Percentiles rank a stretch among this genome's conserved stretches.
Conservation (phyloP, 2,329 filamentous ascomycete species). For the Aspergillus sergii region DNA sequence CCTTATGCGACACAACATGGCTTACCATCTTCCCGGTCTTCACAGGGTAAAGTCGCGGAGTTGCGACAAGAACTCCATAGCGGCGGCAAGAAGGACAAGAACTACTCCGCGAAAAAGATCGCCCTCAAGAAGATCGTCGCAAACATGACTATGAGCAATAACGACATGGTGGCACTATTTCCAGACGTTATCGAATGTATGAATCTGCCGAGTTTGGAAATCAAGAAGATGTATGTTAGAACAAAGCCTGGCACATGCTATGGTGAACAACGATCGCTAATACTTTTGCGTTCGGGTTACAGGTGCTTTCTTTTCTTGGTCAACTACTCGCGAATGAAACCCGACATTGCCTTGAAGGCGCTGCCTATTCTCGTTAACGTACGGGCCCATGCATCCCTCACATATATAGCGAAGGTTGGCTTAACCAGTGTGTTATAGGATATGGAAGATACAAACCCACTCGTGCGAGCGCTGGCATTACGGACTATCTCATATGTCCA, state of each 20-base stretch:
- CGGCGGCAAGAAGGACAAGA: constrained; percentile 98
- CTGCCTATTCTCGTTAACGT: constrained; percentile 83
- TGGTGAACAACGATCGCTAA: constrained; percentile 11
- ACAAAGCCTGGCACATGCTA: background rate
- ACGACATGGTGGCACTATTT: constrained; percentile 97
- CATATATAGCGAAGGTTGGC: background rate
- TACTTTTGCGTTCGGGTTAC: constrained; percentile 9
- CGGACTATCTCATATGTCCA: constrained; percentile 98
- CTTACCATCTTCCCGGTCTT: constrained; percentile 37
- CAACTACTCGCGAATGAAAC: constrained; percentile 93
- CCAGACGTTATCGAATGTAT: constrained; percentile 95
- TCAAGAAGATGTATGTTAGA: constrained; percentile 89
- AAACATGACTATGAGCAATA: constrained; percentile 99
- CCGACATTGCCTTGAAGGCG: constrained; percentile 90
- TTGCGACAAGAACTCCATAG: constrained; percentile 90
- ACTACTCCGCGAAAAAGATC: constrained; percentile 91
- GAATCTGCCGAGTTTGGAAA: constrained; percentile 90
- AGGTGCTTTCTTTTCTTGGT: constrained; percentile 98
- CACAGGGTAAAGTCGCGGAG: constrained; percentile 98
- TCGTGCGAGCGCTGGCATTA: constrained; percentile 87
- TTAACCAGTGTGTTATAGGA: constrained; percentile 59
- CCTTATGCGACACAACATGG: constrained; percentile 30
- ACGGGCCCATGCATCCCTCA: constrained; percentile 30
- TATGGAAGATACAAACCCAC: constrained; percentile 88
- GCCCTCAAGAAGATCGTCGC: constrained; percentile 99